Conservation (phyloP, 176 grass and related monocot genomes). For the Alopecurus myosuroides region DNA sequence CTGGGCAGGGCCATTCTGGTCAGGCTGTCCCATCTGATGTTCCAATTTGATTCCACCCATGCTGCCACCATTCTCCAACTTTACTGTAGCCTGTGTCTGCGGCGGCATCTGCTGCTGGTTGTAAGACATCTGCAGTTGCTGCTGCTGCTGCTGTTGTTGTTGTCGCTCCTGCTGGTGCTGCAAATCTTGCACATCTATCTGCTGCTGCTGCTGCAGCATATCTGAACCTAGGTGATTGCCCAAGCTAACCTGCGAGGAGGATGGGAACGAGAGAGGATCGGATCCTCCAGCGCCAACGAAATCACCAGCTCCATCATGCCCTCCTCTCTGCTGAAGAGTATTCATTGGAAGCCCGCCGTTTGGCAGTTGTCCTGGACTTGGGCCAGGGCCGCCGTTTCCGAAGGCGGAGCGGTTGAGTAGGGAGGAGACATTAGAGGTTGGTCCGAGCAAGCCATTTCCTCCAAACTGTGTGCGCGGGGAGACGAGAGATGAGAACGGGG, state of each 20-base stretch:
- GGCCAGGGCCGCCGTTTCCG: conserved; percentile 39
- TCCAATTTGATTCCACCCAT: conserved; percentile 70
- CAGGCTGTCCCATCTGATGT: conserved; percentile 50
- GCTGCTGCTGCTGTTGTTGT: conserved; percentile 47
- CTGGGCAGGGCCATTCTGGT: conserved; percentile 48
- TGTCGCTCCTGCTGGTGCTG: conserved; percentile 25
- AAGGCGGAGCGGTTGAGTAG: conserved; percentile 61
- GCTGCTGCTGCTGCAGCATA: conserved; percentile 50
- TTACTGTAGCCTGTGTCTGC: conserved; percentile 40
- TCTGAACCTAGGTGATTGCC: conserved; percentile 51
- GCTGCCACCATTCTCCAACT: conserved; percentile 50
- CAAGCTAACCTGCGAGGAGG: conserved; percentile 45
- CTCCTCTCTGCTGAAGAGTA: conserved; percentile 46
- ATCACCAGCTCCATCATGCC: conserved; percentile 38
- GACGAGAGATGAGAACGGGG: conserved; percentile 73
- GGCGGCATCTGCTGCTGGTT: conserved; percentile 52
- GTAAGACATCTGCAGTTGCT: conserved; percentile 33
- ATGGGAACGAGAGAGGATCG: conserved; percentile 58
- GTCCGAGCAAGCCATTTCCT: conserved; percentile 57
- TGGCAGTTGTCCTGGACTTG: conserved; percentile 36
- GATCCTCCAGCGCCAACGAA: conserved; percentile 27
- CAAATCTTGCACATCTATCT: conserved; percentile 57
- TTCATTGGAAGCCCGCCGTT: conserved; percentile 40
- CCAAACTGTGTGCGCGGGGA: conserved; percentile 68
- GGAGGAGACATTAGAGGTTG: conserved; percentile 60